Conservation (phyloP, 2,329 filamentous ascomycete species). For the Westerdykella sp. region DNA sequence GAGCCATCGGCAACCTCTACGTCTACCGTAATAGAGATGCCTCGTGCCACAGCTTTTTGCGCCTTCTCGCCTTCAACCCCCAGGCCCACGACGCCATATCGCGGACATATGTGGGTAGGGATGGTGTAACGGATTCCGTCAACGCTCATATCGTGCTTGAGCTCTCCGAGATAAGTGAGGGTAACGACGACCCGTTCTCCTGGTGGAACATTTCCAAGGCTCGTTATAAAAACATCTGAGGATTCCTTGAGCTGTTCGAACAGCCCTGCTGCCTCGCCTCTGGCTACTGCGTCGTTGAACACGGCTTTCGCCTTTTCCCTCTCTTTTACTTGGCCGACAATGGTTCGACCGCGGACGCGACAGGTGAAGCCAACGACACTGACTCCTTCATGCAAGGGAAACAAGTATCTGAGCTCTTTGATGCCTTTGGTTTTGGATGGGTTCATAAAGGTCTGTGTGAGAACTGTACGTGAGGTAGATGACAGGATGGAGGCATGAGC, state of each 20-base stretch:
- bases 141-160: conserved; percentile 64
- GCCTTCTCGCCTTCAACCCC: conserved; percentile 1
- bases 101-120: conserved; percentile 60
- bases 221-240: conserved; percentile 62
- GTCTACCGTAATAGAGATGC: conserved; percentile 54
- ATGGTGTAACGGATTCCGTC: conserved; percentile 65
- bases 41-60: conserved; percentile 17
- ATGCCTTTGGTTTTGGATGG: conserved; percentile 43
- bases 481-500: conserved; percentile 58
- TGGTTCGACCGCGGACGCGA: conserved; percentile 53
- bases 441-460: conserved; percentile 59
- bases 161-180: conserved; percentile 61
- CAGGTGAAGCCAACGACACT: conserved; percentile 64
- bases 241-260: conserved; percentile 56
- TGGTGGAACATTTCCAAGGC: conserved; percentile 60
- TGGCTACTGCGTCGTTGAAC: conserved; percentile 53
- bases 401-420: conserved; percentile 57
- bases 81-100: conserved; percentile 48
- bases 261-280: conserved; percentile 58
- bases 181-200: conserved; percentile 53
- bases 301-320: conserved; percentile 54
- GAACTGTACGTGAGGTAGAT: conserved; percentile 46
- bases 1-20: conserved; percentile 53
- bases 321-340: conserved; percentile 62
- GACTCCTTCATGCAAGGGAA: conserved; percentile 67